Base-by-base conservation (phyloP, 352 stramenopile species). In the Phytophthora idaei region DNA sequence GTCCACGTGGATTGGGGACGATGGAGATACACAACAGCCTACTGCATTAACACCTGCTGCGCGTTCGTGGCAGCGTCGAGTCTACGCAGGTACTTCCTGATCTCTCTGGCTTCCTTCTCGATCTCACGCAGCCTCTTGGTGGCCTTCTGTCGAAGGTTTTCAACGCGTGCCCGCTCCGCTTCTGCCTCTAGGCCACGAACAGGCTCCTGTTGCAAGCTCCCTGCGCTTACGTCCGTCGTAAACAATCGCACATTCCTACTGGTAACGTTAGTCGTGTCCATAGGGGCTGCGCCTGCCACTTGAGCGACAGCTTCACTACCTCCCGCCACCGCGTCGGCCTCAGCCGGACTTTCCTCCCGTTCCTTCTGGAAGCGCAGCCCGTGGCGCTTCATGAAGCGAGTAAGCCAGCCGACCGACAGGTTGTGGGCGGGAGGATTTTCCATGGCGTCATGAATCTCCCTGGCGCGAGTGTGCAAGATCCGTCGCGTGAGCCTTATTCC, bases 381-480 rank as follows among this genome's bases (percentile, higher is more conserved):
- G 29, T 71, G 56, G 10, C 67, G 49, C 62, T 67, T 68, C 56
- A 68, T 67, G 48, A 75, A 75, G 25, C 67, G 62, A 27, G 55
- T 64, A 21, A 71, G 67, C 67, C 62, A 75, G 1, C 67, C 62
- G 8, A 64, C 61, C 27, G 67, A 75, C 42, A 75, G 37, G 25
- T 61, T 60, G 37, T 61, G 48, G 27, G 31, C 17, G 27, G 62
- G 62, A 1, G 67, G 55, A 39, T 67, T 53, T n/a, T 51, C 37
- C 49, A 75, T 64, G 17, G 31, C 21, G 44, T 75, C 45, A 10
- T 67, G 57, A 31, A 75, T 71, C 39, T 68, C 54, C 1, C 45
- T 27, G 28, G 67, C 67, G 6, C 52, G 45, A 3, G 48, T 37
- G 29, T 60, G 39, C 4, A 73, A 45, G 42, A 73, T 32, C 0